Evolutionary conservation across 78 protist species (phyloP), one percentile per base, ranked within the genome.

Genomic region (Dictyostelium citrinum): DNA sequence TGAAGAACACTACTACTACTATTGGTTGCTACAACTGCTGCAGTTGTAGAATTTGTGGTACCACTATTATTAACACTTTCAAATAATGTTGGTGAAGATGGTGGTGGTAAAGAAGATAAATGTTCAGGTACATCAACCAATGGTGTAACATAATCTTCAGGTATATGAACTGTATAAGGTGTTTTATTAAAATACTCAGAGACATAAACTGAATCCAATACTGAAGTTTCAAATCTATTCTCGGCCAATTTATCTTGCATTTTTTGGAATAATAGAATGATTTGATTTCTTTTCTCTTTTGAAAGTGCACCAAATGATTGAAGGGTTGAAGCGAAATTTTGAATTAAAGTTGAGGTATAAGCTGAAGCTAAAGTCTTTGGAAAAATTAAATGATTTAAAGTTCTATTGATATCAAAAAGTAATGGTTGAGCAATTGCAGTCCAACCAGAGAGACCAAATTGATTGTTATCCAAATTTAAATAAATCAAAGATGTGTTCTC

Each of bases 191-290:
- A 78, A 67, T 88, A 88, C 14, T 88, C 93, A 22, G 93, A 88
- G 0, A 88, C 85, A 37, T 88, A 88, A 22, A 49, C 31, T 24
- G 77, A 70, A 31, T 88, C 93, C n/a, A 55, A 27, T 10, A 88
- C 58, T 0, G 93, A 88, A 7, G 93, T 82, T 67, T 88, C 93
- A 67, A 88, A 88, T 74, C 85, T 81, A 78, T 88, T 88, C 24
- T 88, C 93, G 1, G 93, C 93, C 60, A 88, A 35, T 72, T 88
- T 88, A 72, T 88, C 93, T 78, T 88, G 93, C 85, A 88, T 88
- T 72, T 88, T 88, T 64, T 77, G 72, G 93, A 88, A 88, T 17
- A 88, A 35, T 16, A 0, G 0, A 67, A 88, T 88, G 71, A 88
- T 31, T 43, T 78, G 85, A 22, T 22, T 61, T 64, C 93, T 67